These are phyloP conservation scores for Ephemerocybe angulata DNA, from an alignment of 768 basidiomycete genomes.

Conservation along the genomic window DNA sequence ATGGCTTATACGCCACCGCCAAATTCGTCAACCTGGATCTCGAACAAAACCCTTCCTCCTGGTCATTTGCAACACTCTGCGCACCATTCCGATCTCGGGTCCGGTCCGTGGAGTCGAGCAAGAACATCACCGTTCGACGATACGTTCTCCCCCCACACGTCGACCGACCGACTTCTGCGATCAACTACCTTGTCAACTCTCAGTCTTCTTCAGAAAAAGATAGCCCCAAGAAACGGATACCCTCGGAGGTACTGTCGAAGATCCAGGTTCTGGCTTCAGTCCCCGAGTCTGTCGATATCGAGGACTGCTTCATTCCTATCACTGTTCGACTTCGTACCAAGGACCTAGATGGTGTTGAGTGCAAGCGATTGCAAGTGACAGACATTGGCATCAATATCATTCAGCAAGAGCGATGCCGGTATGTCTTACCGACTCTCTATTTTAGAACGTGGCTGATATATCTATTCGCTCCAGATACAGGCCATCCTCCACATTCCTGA, in stretches of 20 bases:
- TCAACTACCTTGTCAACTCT: constrained; percentile 45
- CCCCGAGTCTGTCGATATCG: constrained; percentile 49
- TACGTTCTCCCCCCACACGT: constrained; percentile 43
- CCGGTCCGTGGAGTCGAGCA: constrained; percentile 37
- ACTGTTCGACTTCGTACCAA: constrained; percentile 58
- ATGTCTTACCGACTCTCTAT: constrained; percentile 16
- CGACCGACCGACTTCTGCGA: constrained; percentile 29
- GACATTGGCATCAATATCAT: constrained; percentile 54
- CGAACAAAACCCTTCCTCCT: constrained; percentile 33
- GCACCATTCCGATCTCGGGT: constrained; percentile 48
- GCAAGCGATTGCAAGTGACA: constrained; percentile 53
- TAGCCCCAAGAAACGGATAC: constrained; percentile 34
- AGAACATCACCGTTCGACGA: constrained; percentile 49
- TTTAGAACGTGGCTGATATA: not conserved
- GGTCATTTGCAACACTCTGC: constrained; percentile 54
- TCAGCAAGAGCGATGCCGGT: constrained; percentile 71
- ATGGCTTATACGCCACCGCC: constrained; percentile 65
- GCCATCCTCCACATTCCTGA: constrained; percentile 37
- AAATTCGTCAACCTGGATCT: constrained; percentile 46
- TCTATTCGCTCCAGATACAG: constrained; percentile 32
- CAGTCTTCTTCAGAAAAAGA: constrained; percentile 19
- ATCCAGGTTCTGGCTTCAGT: constrained; percentile 63
- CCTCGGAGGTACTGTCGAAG: constrained; percentile 52
- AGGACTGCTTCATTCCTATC: constrained; percentile 49
- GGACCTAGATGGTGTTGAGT: constrained; percentile 43